Conservation (phyloP, 2,329 filamentous ascomycete genomes). For the Fusarium hainanense region DNA sequence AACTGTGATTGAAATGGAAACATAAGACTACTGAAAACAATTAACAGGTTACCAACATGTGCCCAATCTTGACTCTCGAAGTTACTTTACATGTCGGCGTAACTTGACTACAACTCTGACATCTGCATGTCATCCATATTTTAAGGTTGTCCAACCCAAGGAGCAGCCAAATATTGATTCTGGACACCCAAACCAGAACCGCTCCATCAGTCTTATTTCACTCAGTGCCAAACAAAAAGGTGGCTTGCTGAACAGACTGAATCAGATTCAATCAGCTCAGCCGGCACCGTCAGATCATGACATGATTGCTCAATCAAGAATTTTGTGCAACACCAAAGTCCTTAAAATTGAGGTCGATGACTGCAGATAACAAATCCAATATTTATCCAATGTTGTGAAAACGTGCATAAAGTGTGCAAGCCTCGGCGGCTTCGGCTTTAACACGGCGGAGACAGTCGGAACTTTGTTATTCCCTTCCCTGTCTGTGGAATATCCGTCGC, state of each 20-base stretch:
- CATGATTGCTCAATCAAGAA: not conserved
- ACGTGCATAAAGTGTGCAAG: not conserved
- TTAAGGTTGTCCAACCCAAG: fast-evolving
- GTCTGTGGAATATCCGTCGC: not conserved
- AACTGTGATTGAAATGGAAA: no score
- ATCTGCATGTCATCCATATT: not conserved
- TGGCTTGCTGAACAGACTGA: not conserved
- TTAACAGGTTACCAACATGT: no score
- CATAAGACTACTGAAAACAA: no score
- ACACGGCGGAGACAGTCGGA: fast-evolving
- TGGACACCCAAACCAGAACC: not conserved
- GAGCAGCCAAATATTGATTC: not conserved
- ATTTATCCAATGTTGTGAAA: not conserved
- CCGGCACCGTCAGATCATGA: not conserved
- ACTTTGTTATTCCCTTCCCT: not conserved
- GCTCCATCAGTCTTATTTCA: no score
- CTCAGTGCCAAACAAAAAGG: no score
- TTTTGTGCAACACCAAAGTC: not conserved
- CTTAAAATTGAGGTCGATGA: not conserved
- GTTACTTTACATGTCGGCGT: not conserved
- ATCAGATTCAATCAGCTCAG: not conserved
- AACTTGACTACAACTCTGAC: fast-evolving
- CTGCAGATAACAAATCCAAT: not conserved
- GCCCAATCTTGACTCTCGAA: fast-evolving
- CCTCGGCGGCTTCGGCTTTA: not conserved